Conservation (phyloP, 352 stramenopile species). For the Pythium dissotocum region DNA sequence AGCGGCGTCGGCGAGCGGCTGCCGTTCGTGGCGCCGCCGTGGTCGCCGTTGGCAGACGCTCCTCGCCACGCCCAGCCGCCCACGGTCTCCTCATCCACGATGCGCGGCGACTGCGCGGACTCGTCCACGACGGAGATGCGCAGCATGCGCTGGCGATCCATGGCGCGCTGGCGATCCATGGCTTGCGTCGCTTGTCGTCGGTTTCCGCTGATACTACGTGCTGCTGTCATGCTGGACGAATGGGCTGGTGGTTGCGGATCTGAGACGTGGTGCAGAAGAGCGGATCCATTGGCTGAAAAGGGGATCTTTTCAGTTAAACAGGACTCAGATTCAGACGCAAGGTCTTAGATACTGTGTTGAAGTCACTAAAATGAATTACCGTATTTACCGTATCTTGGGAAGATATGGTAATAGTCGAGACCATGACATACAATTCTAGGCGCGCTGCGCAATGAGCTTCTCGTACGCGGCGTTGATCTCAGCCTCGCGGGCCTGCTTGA, state of each 20-base stretch:
- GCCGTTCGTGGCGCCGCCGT: background rate
- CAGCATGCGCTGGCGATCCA: conserved; percentile 16
- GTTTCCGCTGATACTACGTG: background rate
- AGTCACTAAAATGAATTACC: background rate
- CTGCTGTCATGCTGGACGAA: background rate
- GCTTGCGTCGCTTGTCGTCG: background rate
- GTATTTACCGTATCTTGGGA: conserved; percentile 2
- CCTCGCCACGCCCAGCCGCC: conserved; percentile 16
- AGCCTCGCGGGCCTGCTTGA: conserved; percentile 29
- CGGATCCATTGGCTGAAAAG: conserved; percentile 1
- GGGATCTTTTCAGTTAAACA: background rate
- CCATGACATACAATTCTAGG: background rate
- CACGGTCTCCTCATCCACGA: conserved; percentile 24
- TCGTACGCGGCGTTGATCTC: conserved; percentile 54
- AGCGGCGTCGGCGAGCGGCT: conserved; percentile 21
- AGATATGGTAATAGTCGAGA: background rate
- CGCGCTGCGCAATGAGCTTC: conserved; percentile 34
- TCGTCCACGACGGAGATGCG: conserved; percentile 32
- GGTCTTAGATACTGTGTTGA: background rate
- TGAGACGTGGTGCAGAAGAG: background rate
- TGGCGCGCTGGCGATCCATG: conserved; percentile 6
- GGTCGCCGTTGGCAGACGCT: background rate
- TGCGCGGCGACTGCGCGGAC: conserved; percentile 25
- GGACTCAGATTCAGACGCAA: background rate
- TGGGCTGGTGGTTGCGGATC: background rate